Evolutionary conservation across 176 grass and related monocot species (phyloP), one percentile per base, ranked within the genome.

Genomic region (Cymbopogon citratus): DNA sequence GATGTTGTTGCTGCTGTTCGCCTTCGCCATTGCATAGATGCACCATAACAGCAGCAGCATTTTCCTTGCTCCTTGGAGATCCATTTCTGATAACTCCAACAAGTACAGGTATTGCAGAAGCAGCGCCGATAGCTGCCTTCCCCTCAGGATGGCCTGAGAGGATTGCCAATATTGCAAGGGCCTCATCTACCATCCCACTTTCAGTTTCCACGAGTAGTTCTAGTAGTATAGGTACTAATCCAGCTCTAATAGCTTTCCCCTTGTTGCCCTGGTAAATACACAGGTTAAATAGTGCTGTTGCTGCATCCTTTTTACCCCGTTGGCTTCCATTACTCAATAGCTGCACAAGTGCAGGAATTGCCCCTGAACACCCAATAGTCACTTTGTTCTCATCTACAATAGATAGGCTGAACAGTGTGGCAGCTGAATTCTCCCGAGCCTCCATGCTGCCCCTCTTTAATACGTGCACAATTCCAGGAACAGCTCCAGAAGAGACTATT

Each of bases 181-280:
- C 91, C 71, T 95, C 92, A 66, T 99, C 91, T 57, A 93, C 75
- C 92, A 98, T 91, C 19, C 81, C 80, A 56, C 56, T 82, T 84
- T 90, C 88, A 63, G 76, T 87, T 63, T 91, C 89, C 33, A 33
- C 54, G 65, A 95, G 66, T 68, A 95, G 82, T 24, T 89, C 88
- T 57, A 98, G 76, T 23, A 95, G 84, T 81, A 93, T 77, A 38
- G 92, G 89, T 34, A 98, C 74, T 27, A 93, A 67, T 70, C 96
- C 92, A 72, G 92, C 90, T 85, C 96, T 94, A 36, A 95, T 70
- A 65, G 96, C 91, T 84, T 90, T 95, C 25, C 90, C 83, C 70
- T 93, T 95, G 92, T 99, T 99, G 77, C 92, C 96, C 79, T 95
- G 91, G 66, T 90, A 99, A 73, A 93, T 99, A 75, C 92, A 91